Base-by-base conservation (phyloP, 768 basidiomycete species). In the Trametes cinnabarina region DNA sequence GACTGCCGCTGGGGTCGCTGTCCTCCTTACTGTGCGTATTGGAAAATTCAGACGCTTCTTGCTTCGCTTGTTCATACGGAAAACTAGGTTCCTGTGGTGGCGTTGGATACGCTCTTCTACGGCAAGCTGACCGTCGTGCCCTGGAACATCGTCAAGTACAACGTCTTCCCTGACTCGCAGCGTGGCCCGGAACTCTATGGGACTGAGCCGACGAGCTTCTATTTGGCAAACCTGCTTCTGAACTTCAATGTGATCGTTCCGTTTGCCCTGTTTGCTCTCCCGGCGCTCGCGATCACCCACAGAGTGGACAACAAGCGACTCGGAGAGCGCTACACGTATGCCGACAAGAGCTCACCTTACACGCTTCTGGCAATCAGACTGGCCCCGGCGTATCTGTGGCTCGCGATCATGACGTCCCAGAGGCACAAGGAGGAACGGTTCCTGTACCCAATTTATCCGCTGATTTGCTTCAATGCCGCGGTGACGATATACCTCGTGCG, bases 401-500 rank as follows among this genome's bases (percentile, higher is more conserved):
- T 87, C 44, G 81, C 73, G 1, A 87, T 97, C 60, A 74, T 99
- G 63, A 85, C 84, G 4, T 64, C 78, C 3, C 96, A 98, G 73
- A 76, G 88, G 1, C 97, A 99, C 74, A 99, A 99, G 74, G 97
- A 99, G 73, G 97, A 99, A 69, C 81, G 97, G n/a, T 99, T 99
- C 76, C 90, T 98, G 86, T 98, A 87, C 72, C 96, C 97, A 0
- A 88, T 84, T 2, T 98, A 96, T 70, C 90, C 93, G 1, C 72
- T 98, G 30, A 73, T 98, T 46, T 93, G 92, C 68, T 93, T 98
- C 75, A 98, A 98, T 68, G 96, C 94, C 0, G 92, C 93, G 4
- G 86, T 94, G n/a, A 79, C 87, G 12, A 62, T 96, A 11, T 98
- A 91, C 70, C 78, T 99, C 41, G 65, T 90, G 14, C 83, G 94